Evolutionary conservation across 257 asterid species (phyloP).

Genomic region (Solanum piurae): DNA sequence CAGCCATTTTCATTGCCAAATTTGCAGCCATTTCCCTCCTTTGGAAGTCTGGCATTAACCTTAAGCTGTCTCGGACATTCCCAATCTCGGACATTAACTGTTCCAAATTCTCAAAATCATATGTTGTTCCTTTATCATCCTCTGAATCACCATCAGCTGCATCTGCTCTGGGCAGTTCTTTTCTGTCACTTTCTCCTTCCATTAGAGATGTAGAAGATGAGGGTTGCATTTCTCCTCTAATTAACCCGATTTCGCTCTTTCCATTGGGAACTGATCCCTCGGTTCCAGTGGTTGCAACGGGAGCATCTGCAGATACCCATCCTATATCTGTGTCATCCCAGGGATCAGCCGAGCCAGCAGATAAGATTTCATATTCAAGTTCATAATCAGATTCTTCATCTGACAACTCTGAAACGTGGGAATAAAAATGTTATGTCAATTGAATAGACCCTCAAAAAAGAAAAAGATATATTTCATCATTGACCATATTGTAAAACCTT

Average conservation of each 20-base stretch:
- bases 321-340: conserved; percentile 54
- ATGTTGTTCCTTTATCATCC: conserved; percentile 36
- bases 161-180: conserved; percentile 11
- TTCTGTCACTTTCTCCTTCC: conserved; percentile 18
- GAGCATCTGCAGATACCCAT: conserved; percentile 59
- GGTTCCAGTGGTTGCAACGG: conserved; percentile 20
- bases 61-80: conserved; percentile 52
- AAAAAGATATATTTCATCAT: not conserved
- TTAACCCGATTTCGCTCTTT: conserved; percentile 10
- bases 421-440: not conserved
- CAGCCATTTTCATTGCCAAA: conserved; percentile 89
- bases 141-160: conserved; percentile 23
- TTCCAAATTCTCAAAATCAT: conserved; percentile 77
- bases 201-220: conserved; percentile 37
- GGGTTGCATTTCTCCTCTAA: conserved; percentile 21
- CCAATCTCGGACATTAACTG: conserved; percentile 86
- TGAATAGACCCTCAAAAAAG: not conserved
- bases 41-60: conserved; percentile 91
- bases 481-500: conserved; percentile 33
- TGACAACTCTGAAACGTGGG: conserved; percentile 44
- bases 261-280: conserved; percentile 18
- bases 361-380: conserved; percentile 63
- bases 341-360: conserved; percentile 74
- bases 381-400: conserved; percentile 74
- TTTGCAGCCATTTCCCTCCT: conserved; percentile 97